Conservation (phyloP, 2,329 filamentous ascomycete species). For the Neofusicoccum laricinum region DNA sequence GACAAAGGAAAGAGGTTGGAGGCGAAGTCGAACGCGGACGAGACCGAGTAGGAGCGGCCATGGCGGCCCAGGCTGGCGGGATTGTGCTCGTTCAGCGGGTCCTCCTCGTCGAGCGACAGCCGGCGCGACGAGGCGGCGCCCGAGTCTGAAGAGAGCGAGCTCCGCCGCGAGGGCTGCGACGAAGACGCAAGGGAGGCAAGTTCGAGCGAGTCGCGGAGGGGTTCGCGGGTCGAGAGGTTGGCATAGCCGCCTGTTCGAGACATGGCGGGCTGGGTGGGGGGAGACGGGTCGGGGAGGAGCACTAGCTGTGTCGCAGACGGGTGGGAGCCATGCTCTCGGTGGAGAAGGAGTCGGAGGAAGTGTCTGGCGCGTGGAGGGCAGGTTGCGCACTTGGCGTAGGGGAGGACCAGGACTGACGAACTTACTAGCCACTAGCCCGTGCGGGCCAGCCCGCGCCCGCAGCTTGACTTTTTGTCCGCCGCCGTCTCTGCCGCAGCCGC, state of each 20-base stretch:
- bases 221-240: conserved; percentile 27
- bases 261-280: conserved; percentile 28
- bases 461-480: not conserved
- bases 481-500: not conserved
- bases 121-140: conserved; percentile 90
- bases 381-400: conserved; percentile 15
- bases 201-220: conserved; percentile 86
- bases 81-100: conserved; percentile 63
- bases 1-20: conserved; percentile 88
- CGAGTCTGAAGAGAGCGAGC: conserved; percentile 75
- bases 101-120: conserved; percentile 82
- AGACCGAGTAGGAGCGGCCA: conserved; percentile 78
- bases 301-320: conserved; percentile 10
- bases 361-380: not conserved
- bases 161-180: conserved; percentile 62
- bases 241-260: conserved; percentile 32
- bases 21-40: conserved; percentile 94
- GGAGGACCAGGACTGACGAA: conserved; percentile 13
- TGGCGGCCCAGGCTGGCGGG: conserved; percentile 52
- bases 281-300: not conserved
- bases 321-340: conserved; percentile 6
- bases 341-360: not conserved
- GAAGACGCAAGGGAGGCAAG: conserved; percentile 91
- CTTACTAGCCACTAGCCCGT: not conserved
- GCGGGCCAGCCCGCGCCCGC: not conserved